Base-by-base conservation (phyloP, 257 asterid genomes). In the Cordia subcordata region DNA sequence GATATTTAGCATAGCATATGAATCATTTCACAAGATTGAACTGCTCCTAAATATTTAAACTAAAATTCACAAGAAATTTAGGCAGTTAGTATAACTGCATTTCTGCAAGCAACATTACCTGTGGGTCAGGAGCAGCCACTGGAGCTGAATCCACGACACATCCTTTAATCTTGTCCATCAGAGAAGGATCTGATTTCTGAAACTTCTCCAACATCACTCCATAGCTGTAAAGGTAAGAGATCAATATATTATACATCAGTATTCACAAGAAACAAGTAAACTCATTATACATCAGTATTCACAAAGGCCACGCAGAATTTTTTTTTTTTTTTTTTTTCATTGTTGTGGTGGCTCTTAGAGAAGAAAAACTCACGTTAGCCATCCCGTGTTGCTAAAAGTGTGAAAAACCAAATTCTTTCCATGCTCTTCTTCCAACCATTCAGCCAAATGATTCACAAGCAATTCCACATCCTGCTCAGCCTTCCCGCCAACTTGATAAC, bases 121-220 rank as follows among this genome's bases (percentile, higher is more conserved):
- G 90, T 38, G 96, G 95, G 68, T 91, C 94, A 17, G 95, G 85
- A 19, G 76, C 74, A 13, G 95, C 90, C 63, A 81, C 95, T 13
- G 98, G 98, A 60, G 96, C 94, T 23, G 96, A 91, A 84, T 91
- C 98, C 58, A 91, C 94, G 51, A 91, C 56, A 57, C 95, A 88
- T 18, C 98, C 98, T 72, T 76, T 84, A 65, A 88, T 88, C 74
- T 72, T 82, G 71, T 81, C 83, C 10, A 73, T 63, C 67, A 91
- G 63, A 33, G 68, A 68, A 23, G 72, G 68, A 76, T 91, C 92
- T 71, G 63, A 79, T 64, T 74, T 72, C 76, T 79, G 88, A 75
- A 84, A 72, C 82, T 88, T 91, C 49, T 91, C 95, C 94, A 91
- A 77, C 62, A 88, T 69, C 32, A 81, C 94, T 12, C 98, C 96